Percentiles rank a stretch among this genome's conserved stretches.
These are phyloP conservation scores for Septoria petroselini DNA, from an alignment of 2,329 filamentous ascomycete genomes.

Conservation along the genomic window DNA sequence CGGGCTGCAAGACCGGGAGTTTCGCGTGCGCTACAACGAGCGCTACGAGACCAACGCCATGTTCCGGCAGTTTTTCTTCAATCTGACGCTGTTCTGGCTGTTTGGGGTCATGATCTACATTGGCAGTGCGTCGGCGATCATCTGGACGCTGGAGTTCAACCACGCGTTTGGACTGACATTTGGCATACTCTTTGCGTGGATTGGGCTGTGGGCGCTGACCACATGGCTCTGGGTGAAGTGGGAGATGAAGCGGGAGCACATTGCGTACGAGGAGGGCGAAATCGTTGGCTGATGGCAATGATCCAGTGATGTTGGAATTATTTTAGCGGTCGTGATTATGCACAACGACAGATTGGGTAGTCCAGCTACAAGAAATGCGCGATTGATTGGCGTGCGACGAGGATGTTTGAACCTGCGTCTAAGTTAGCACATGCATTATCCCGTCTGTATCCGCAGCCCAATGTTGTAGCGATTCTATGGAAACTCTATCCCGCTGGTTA, in stretches of 20 bases:
- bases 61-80: constrained; percentile 34
- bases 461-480: too few species aligned
- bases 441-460: too few species aligned
- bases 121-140: constrained; percentile 33
- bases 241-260: constrained; percentile 34
- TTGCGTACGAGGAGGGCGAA: constrained; percentile 31
- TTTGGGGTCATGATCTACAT: constrained; percentile 32
- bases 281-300: constrained; percentile 20
- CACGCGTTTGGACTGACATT: constrained; percentile 33
- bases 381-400: too few species aligned
- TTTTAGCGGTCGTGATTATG: background rate
- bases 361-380: too few species aligned
- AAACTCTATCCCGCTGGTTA: too few species aligned
- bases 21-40: constrained; percentile 35
- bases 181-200: constrained; percentile 33
- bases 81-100: constrained; percentile 34
- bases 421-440: too few species aligned
- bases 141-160: constrained; percentile 35
- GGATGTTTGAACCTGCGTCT: too few species aligned
- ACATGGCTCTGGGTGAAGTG: constrained; percentile 28
- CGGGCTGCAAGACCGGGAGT: constrained; percentile 35
- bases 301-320: background rate
- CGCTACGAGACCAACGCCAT: constrained; percentile 33
- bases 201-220: constrained; percentile 30
- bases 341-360: too few species aligned